Evolutionary conservation across 176 grass and related monocot genomes (phyloP), one percentile per base, ranked within the genome.

Genomic region (Carex pumila): DNA sequence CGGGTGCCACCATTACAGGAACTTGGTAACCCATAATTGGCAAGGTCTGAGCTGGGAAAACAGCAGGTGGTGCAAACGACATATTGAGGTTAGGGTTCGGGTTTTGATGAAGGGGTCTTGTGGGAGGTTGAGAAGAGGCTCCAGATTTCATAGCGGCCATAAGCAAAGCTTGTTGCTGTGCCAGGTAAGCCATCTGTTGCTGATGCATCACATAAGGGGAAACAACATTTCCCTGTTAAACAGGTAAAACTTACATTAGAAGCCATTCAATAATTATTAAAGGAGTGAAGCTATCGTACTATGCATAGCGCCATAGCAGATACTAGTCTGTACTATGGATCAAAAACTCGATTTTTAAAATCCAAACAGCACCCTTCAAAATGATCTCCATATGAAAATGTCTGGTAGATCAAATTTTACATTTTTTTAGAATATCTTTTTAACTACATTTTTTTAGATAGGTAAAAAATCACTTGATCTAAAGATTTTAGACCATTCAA

Each of bases 111-210:
- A 81, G 87, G 52, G 84, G 65, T 81, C 29, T 91, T 1, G 86
- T 17, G 78, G 84, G 41, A 76, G 89, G 70, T 73, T 88, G 85
- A 67, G 88, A 82, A 19, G 75, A 71, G 86, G 84, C 88, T 73
- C 91, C 91, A 84, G 96, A 85, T 91, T 94, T 96, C 52, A 94
- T 92, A 83, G 90, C 90, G 74, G 97, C 90, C 88, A 91, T 81
- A 60, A 99, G 81, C 87, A 98, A 70, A 90, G 97, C 97, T 91
- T 99, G 93, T 78, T 99, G 97, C 79, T 99, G 93, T 15, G 90
- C 84, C 74, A 99, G 87, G 84, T 92, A 91, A 18, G 90, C 88
- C 67, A 99, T 87, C 79, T 99, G 97, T 87, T 99, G 97, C 50
- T 99, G 97, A 79, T 99, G 97, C 70, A 82, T 56, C 60, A 91